These are phyloP conservation scores for Cronartium ribicola DNA, from an alignment of 1,284 basidiomycete species.

Conservation along the genomic window DNA sequence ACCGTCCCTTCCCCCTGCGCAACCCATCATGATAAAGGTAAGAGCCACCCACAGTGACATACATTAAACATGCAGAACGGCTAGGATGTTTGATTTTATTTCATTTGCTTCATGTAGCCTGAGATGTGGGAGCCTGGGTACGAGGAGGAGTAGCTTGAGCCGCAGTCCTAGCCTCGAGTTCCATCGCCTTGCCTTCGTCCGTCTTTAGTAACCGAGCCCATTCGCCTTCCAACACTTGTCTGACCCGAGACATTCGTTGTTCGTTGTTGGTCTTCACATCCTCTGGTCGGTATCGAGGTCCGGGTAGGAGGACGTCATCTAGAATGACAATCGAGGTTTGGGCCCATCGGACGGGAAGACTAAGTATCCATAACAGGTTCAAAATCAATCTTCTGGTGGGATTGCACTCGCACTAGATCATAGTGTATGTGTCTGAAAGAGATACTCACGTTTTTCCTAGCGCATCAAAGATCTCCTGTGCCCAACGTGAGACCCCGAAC, in stretches of 20 bases:
- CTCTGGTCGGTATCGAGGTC: slow-evolving; percentile 33
- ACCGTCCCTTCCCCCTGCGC: too few relatives aligned
- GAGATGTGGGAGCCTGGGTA: too few relatives aligned
- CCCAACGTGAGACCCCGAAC: slow-evolving; percentile 40
- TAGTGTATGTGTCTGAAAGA: slow-evolving; percentile 1
- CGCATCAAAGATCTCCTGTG: slow-evolving; percentile 41
- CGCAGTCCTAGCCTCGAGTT: slow-evolving; percentile 26
- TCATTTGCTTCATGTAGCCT: too few relatives aligned
- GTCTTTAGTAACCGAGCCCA: slow-evolving; percentile 15
- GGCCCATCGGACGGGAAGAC: slow-evolving; percentile 39
- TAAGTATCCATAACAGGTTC: not conserved
- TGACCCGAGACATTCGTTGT: slow-evolving; percentile 22
- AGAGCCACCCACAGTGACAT: too few relatives aligned
- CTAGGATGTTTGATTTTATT: too few relatives aligned
- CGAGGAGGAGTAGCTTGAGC: slow-evolving; percentile 6
- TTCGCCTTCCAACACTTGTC: slow-evolving; percentile 39
- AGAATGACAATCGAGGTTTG: slow-evolving; percentile 41
- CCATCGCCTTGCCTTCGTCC: slow-evolving; percentile 28
- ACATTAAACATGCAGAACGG: too few relatives aligned
- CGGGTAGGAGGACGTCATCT: slow-evolving; percentile 39
- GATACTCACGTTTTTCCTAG: slow-evolving; percentile 40
- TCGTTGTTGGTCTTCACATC: slow-evolving; percentile 22
- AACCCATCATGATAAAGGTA: too few relatives aligned
- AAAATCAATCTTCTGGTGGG: not conserved
- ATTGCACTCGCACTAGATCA: not conserved